Evolutionary conservation across 805 yeast species (phyloP).

Genomic region (Wilhelminamyces savonicus): DNA sequence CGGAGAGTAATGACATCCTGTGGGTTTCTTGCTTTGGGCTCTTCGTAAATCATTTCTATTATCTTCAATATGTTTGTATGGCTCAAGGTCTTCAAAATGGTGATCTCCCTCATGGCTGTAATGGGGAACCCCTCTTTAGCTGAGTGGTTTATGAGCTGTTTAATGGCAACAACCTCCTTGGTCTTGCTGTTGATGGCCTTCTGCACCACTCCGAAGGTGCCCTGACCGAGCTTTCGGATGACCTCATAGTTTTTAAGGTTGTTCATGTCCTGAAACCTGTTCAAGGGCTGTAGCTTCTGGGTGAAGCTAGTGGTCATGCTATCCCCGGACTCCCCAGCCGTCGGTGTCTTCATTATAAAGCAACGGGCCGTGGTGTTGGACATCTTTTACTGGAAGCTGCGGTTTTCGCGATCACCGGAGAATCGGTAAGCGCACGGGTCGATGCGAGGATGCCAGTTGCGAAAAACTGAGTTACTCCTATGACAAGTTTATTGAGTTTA

Average conservation of each 20-base stretch:
- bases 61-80: conserved; percentile 73
- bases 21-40: conserved; percentile 25
- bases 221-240: conserved; percentile 36
- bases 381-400: no score
- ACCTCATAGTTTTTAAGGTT: conserved; percentile 24
- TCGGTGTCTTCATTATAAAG: background rate
- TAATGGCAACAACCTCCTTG: conserved; percentile 71
- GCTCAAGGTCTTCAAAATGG: conserved; percentile 63
- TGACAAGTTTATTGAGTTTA: no score
- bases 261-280: conserved; percentile 26
- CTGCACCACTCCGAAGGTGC: conserved; percentile 64
- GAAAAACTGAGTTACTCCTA: no score
- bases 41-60: conserved; percentile 65
- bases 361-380: no score
- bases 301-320: no score
- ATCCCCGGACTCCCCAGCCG: background rate
- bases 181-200: conserved; percentile 60
- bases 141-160: conserved; percentile 72
- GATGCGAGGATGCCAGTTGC: no score
- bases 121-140: conserved; percentile 84
- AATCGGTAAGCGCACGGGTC: no score
- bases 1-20: conserved; percentile 30
- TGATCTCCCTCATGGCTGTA: conserved; percentile 90
- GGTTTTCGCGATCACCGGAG: no score
- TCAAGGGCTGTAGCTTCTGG: conserved; percentile 10